Percentiles rank a stretch among this genome's conserved stretches.
Conservation (phyloP, 768 basidiomycete species). For the Cystobasidium ongulense region DNA sequence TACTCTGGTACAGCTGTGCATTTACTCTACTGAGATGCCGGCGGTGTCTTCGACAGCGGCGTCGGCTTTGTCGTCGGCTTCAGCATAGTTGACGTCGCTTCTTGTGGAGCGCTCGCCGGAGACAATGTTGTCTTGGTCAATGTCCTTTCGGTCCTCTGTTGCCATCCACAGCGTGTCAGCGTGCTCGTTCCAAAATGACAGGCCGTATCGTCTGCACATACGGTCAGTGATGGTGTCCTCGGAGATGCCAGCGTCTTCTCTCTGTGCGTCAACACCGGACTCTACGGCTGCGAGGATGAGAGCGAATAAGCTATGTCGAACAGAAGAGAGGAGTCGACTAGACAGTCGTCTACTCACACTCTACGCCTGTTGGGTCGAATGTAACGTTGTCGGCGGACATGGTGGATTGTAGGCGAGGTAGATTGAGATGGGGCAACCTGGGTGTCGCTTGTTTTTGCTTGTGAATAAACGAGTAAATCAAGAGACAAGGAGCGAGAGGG, state of each 20-base stretch:
- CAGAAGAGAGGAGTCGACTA: too few species aligned
- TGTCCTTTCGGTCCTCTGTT: not conserved
- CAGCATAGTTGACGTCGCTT: conserved; percentile 14
- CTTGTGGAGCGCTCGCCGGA: conserved; percentile 2
- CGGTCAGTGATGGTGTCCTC: conserved; percentile 6
- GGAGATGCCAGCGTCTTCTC: conserved; percentile 14
- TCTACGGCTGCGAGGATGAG: not conserved
- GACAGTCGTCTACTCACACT: not conserved
- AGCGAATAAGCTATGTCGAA: too few species aligned
- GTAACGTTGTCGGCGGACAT: not conserved
- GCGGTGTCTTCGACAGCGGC: conserved; percentile 12
- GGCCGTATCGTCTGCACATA: not conserved
- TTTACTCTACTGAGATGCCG: conserved; percentile 15
- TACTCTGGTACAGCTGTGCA: not conserved
- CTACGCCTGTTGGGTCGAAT: not conserved
- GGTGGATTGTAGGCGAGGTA: not conserved
- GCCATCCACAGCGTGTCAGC: too few species aligned
- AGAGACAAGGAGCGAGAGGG: not conserved
- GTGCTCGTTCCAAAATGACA: too few species aligned
- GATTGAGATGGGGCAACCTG: not conserved
- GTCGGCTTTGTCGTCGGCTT: conserved; percentile 20
- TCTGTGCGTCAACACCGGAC: not conserved
- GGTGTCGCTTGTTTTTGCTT: not conserved
- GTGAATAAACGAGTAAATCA: not conserved
- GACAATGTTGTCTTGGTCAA: conserved; percentile 3